Percentiles rank a stretch among this genome's conserved stretches.
phyloP scores from a whole-genome alignment of 345 rosid genomes.

The Hibiscus mutabilis region DNA sequence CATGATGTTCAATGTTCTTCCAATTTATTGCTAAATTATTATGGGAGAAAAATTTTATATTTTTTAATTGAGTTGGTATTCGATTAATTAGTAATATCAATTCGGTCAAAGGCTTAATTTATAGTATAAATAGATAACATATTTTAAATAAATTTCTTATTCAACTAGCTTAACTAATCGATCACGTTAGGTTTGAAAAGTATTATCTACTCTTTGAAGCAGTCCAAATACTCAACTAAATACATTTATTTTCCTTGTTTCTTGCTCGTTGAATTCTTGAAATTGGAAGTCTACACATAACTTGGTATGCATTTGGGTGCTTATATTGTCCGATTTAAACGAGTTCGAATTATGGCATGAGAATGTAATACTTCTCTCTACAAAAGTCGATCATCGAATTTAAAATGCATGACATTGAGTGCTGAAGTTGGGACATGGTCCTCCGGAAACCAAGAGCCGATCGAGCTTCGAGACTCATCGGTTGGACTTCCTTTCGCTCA shows the following conservation, averaged over 20 bases:
- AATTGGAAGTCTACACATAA: background rate
- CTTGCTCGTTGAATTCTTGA: background rate
- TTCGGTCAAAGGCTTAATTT: no score
- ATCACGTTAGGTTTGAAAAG: background rate
- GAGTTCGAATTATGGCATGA: no score
- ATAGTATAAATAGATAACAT: no score
- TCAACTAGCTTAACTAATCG: no score
- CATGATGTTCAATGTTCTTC: conserved; percentile 15
- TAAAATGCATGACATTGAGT: conserved; percentile 65
- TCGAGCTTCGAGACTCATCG: conserved; percentile 26
- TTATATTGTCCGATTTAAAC: no score
- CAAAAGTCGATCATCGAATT: background rate
- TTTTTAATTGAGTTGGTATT: no score
- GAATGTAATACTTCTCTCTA: no score
- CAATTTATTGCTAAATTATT: background rate
- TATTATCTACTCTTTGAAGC: background rate
- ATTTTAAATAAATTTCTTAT: no score
- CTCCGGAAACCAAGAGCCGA: conserved; percentile 51
- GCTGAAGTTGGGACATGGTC: conserved; percentile 45
- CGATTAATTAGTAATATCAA: no score
- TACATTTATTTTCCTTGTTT: background rate
- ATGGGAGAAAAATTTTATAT: background rate
- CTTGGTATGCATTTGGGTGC: background rate
- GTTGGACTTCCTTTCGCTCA: conserved; percentile 41
- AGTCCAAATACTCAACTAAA: background rate